Evolutionary conservation across 805 yeast genomes (phyloP).

Genomic region (Trichomonascus vanleenenianus): DNA sequence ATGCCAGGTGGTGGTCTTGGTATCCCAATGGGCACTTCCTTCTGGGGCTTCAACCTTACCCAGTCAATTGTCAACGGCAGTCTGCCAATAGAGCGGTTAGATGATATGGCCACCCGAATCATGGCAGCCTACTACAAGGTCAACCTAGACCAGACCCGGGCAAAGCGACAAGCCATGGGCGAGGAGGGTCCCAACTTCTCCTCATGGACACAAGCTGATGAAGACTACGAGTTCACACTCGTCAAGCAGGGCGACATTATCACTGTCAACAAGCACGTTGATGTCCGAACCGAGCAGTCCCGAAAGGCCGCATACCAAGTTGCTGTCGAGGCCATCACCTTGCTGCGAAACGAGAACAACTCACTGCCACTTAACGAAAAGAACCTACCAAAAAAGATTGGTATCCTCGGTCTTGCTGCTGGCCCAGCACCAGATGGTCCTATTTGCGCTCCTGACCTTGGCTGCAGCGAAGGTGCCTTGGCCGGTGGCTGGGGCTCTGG

Average conservation of each 20-base stretch:
- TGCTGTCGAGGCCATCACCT: conserved; percentile 50
- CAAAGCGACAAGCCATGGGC: conserved; percentile 21
- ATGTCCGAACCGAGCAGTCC: conserved; percentile 41
- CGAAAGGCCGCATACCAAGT: conserved; percentile 43
- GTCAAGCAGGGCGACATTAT: conserved; percentile 43
- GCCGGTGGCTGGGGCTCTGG: conserved; percentile 64
- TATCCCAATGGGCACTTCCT: conserved; percentile 42
- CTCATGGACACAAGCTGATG: conserved; percentile 47
- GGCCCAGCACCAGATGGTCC: conserved; percentile 43
- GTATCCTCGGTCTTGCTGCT: conserved; percentile 49
- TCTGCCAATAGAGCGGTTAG: conserved; percentile 42
- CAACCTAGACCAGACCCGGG: conserved; percentile 26
- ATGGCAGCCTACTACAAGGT: conserved; percentile 48
- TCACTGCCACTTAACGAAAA: conserved; percentile 48
- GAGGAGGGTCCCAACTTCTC: conserved; percentile 42
- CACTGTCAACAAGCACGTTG: conserved; percentile 47
- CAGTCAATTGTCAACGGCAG: conserved; percentile 49
- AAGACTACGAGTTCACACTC: conserved; percentile 29
- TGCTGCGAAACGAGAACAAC: conserved; percentile 45
- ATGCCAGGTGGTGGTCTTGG: conserved; percentile 53
- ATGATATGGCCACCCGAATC: conserved; percentile 57
- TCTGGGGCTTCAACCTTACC: conserved; percentile 52
- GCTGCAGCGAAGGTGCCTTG: conserved; percentile 45
- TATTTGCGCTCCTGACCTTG: conserved; percentile 43
- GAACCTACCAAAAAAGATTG: conserved; percentile 29